Base-by-base conservation (phyloP, 306 rosid species). In the Cucurbita ficifolia region DNA sequence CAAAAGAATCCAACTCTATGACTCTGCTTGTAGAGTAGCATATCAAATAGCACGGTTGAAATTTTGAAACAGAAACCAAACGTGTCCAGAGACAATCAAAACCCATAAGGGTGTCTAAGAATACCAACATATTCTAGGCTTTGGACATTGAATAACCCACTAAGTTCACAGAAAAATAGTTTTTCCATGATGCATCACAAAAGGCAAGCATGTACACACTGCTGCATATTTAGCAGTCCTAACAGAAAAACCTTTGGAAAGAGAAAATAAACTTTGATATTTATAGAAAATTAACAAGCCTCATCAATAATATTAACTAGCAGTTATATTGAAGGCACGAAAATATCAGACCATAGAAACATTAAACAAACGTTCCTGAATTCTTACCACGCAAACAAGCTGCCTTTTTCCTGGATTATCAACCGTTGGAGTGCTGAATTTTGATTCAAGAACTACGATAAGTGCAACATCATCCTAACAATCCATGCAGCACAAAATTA, bases 371-470 rank as follows among this genome's bases (percentile, higher is more conserved):
- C 1, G 38, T 10, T 40, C 43, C 42, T 48, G 76, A 69, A 63
- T 75, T 67, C 86, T 86, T 81, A 95, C 99, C 97, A 95, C 99
- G 78, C 97, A 95, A 81, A 95, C 88, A 70, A 95, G 99, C 80
- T 91, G 99, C 54, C 91, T 86, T 81, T 95, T 91, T 82, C 96
- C 97, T 68, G 85, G 89, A 85, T 76, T 85, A 71, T 95, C 96
- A 81, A 77, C 88, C 49, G 84, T 88, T 77, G 87, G 97, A 76
- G 82, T 89, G 81, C 83, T 88, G 81, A 86, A 92, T 84, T 95
- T 91, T 19, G 96, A 87, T 95, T 95, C 99, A 72, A 95, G 86
- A 83, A 91, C 99, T 70, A 91, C 92, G 63, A 95, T 91, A 42
- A 95, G 90, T 3, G 99, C 99, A 88, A 95, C 92, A 78, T 91